A percentile compares a stretch with the other conserved stretches of the same genome.
Evolutionary conservation across 2,329 filamentous ascomycete species (phyloP).

Genomic region (Davidsoniella neocaledoniae): DNA sequence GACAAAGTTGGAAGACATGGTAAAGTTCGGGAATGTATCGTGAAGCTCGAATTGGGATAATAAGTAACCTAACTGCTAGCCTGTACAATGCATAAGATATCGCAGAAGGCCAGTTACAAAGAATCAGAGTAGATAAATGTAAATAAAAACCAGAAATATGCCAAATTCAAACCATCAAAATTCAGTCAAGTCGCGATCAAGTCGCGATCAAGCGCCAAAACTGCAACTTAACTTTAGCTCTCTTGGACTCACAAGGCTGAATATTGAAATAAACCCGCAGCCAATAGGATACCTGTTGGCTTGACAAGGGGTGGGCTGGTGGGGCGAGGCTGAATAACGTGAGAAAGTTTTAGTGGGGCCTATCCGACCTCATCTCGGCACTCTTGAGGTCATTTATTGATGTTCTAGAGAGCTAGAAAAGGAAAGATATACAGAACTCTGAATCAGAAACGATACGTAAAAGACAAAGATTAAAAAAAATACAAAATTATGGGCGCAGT

Average conservation of each 20-base stretch:
- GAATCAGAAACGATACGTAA: neutral
- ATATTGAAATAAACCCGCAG: neutral
- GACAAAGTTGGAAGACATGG: conserved; percentile 32
- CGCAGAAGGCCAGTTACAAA: neutral
- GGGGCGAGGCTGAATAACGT: neutral
- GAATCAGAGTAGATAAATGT: no score
- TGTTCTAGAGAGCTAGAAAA: no score
- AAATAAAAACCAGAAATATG: neutral
- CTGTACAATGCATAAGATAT: neutral
- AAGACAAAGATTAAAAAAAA: no score
- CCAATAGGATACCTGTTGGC: conserved; percentile 12
- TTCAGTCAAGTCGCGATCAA: neutral
- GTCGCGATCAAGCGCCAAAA: neutral
- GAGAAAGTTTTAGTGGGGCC: neutral
- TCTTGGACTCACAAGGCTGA: neutral
- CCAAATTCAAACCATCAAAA: neutral
- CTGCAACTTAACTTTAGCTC: neutral
- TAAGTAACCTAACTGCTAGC: no score
- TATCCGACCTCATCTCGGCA: neutral
- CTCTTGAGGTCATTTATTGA: no score
- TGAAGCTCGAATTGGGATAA: no score
- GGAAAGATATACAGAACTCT: neutral
- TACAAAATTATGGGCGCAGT: no score
- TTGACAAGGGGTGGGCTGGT: no score
- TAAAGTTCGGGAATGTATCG: neutral